Base-by-base conservation (phyloP, 2,329 filamentous ascomycete genomes). In the Xylariaceae sp. region DNA sequence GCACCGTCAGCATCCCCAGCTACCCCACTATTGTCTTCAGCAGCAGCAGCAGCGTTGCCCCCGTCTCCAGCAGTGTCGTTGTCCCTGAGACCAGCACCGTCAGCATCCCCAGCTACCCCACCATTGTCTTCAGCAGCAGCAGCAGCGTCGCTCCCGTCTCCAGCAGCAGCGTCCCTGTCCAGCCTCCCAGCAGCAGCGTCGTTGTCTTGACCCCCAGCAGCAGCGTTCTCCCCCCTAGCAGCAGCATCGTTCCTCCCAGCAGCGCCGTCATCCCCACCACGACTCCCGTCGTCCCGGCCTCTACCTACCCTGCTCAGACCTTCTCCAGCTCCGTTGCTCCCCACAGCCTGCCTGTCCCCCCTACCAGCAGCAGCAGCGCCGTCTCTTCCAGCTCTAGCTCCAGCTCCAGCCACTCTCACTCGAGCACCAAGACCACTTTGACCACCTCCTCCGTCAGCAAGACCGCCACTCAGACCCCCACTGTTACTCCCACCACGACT, bases 391-490 rank as follows among this genome's bases (percentile, higher is more conserved):
- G 49, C 39, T 6, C 44, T 34, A 51, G 56, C 47, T 34, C 7
- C 18, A 44, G 45, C 57, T 13, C 23, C 57, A 39, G 2, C 48
- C 9, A 7, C 15, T 18, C 45, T 48, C n/a, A 18, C 23, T 4
- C 42, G 1, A 47, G 54, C 48, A 57, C 59, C 35, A n/a, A 53
- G 10, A 11, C 23, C 52, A 59, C 56, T 13, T 30, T 13, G 2
- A 53, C 35, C 37, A 58, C 53, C 42, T 52, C 61, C 44, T 13
- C 47, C 7, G 56, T 49, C 53, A 56, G 9, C 37, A 42, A 42
- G 37, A 42, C 49, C 30, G 58, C 57, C 44, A 61, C 58, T 17
- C 15, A 58, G 58, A 45, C 39, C 10, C 9, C 47, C 13, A 9
- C 18, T 6, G 15, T 1, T 2, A 30, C 15, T 45, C 37, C 1